A percentile compares a stretch with the other conserved stretches of the same genome.
These are phyloP conservation scores for Microascus cirrosus DNA, from an alignment of 2,329 filamentous ascomycete genomes.

Conservation along the genomic window DNA sequence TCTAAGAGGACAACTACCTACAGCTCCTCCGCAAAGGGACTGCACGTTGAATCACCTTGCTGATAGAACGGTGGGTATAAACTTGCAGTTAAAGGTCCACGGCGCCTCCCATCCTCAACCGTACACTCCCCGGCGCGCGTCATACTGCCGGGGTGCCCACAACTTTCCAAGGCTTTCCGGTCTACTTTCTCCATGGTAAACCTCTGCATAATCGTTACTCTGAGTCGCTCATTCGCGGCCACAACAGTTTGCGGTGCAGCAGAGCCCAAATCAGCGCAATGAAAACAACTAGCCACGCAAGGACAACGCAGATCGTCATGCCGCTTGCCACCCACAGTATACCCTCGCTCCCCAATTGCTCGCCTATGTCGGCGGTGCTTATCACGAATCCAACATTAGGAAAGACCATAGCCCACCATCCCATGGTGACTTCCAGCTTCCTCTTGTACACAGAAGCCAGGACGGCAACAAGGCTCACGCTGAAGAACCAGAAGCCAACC, in stretches of 20 bases:
- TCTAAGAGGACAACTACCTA: too few relatives aligned
- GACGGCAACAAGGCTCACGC: constrained; percentile 18
- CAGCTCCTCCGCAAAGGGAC: too few relatives aligned
- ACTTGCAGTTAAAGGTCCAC: too few relatives aligned
- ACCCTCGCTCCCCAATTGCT: constrained; percentile 29
- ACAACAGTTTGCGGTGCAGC: background rate
- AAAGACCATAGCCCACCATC: constrained; percentile 55
- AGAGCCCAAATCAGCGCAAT: background rate
- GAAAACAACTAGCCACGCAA: constrained; percentile 26
- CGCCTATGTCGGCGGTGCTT: constrained; percentile 33
- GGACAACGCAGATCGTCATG: constrained; percentile 34
- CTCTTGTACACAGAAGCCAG: constrained; percentile 20
- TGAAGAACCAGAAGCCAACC: constrained; percentile 46
- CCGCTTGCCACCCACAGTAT: constrained; percentile 36
- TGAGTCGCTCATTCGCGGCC: background rate
- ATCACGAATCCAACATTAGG: constrained; percentile 50
- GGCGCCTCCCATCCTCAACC: too few relatives aligned
- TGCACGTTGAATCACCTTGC: too few relatives aligned
- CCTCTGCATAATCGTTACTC: background rate
- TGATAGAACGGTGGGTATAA: too few relatives aligned
- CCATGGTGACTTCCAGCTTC: constrained; percentile 43
- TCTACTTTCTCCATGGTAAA: too few relatives aligned
- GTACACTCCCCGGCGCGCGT: too few relatives aligned
- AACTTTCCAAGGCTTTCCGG: too few relatives aligned
- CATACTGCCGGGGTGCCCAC: too few relatives aligned